phyloP scores from a whole-genome alignment of 176 grass and related monocot genomes.

The Raddia distichophylla region DNA sequence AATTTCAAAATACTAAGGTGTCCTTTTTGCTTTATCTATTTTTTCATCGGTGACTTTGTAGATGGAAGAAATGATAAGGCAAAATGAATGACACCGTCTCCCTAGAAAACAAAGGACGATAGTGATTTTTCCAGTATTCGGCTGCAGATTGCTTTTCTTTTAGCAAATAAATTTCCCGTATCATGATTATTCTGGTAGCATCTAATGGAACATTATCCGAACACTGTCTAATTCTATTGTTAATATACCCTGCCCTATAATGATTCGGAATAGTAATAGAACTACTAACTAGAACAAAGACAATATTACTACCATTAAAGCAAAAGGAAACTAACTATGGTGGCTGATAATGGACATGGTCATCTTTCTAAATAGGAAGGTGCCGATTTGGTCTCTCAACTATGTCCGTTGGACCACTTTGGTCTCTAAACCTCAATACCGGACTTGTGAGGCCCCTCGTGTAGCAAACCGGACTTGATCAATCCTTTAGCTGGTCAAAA shows the following conservation, averaged over 20 bases:
- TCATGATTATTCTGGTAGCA: not conserved
- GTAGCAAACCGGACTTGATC: too few relatives aligned
- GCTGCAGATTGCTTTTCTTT: not conserved
- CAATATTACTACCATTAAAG: not conserved
- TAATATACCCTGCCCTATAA: not conserved
- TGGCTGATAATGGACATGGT: too few relatives aligned
- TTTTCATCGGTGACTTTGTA: too few relatives aligned
- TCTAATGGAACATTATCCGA: not conserved
- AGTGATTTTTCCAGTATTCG: conserved; percentile 7
- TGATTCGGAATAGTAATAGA: not conserved
- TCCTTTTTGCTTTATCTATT: too few relatives aligned
- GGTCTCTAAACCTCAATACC: too few relatives aligned
- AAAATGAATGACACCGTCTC: not conserved
- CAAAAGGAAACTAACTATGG: too few relatives aligned
- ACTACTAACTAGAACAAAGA: not conserved
- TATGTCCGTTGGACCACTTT: too few relatives aligned
- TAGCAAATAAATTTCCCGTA: not conserved
- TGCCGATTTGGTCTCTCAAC: too few relatives aligned
- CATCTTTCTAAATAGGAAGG: too few relatives aligned
- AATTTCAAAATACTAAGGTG: not conserved
- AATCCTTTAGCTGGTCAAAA: too few relatives aligned
- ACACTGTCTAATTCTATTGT: conserved; percentile 19
- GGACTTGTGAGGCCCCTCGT: too few relatives aligned
- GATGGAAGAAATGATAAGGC: too few relatives aligned
- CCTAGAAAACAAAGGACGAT: conserved; percentile 13